Evolutionary conservation across 2,329 filamentous ascomycete species (phyloP), one percentile per base, ranked within the genome.

Genomic region (Colletotrichum shisoi): DNA sequence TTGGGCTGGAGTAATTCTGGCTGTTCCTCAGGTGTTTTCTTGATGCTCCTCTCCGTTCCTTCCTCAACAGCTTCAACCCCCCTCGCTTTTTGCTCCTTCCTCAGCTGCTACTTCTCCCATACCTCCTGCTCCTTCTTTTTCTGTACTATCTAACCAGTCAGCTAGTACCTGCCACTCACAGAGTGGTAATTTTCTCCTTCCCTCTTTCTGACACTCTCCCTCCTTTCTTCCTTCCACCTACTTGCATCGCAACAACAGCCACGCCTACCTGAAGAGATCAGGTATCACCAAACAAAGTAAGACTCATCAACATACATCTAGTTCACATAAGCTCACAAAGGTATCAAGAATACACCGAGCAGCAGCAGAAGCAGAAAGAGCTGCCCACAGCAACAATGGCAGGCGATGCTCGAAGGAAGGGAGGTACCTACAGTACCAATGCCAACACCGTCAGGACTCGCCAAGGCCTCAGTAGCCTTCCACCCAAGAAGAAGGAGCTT

Each of bases 351-450:
- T 19, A 8, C 8, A 3, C 31, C 9, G 2, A 34, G 31, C 7
- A 53, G 12, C 21, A 15, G 13, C 31, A 40, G 8, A 11, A n/a
- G 24, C 44, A 37, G 1, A 4, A 13, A 3, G 27, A 2, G 11
- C 24, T 27, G 24, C 21, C 11, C 19, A 37, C 5, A 37, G 12
- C 9, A 27, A 40, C 3, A 34, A 65, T 49, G 4, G 44, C 40
- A 1, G 63, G 57, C 1, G 63, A 66, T 19, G 63, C 51, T 3
- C 63, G 63, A 19, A 62, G 27, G 31, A 56, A 56, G 24, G 63
- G 63, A 17, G 63, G 63, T 2, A 17, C 24, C 15, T 66, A 66
- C 13, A 62, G 57, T n/a, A 40, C 34, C 51, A 66, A 66, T 19
- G 49, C 63, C 0, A 42, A 27, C 6, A 66, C 57, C 1, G 44